phyloP scores from a whole-genome alignment of 164 flowering plant genomes.

The Umbilicus rupestris region DNA sequence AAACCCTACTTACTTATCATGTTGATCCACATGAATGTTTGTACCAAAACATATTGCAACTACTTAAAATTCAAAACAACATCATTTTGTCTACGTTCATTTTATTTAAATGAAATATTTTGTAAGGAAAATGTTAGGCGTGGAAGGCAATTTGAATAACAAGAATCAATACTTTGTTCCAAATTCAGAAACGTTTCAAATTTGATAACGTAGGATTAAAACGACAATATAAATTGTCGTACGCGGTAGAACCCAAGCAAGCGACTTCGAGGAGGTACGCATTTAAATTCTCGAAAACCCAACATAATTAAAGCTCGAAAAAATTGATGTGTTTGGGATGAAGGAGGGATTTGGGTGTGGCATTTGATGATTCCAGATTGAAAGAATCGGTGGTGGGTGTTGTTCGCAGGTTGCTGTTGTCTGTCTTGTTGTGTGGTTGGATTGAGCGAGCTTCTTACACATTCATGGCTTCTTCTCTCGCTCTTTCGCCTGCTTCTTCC shows the following conservation, averaged over 20 bases:
- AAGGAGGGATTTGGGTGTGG: background rate
- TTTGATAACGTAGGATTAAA: background rate
- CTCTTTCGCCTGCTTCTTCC: conserved; percentile 3
- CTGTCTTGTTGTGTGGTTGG: no score
- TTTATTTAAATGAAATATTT: no score
- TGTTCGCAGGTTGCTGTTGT: background rate
- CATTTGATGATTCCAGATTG: background rate
- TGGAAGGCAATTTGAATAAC: no score
- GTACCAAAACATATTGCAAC: background rate
- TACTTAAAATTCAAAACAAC: no score
- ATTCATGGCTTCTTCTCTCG: background rate
- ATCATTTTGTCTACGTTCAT: no score
- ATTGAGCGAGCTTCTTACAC: no score
- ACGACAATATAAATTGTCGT: background rate
- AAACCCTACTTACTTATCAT: background rate
- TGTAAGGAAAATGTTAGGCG: no score
- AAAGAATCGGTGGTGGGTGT: background rate
- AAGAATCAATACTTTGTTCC: background rate
- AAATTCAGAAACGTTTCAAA: background rate
- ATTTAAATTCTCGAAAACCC: background rate
- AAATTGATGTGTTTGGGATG: background rate
- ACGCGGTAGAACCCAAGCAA: no score
- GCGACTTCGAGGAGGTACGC: background rate
- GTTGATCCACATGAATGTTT: no score
- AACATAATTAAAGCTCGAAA: background rate